Base-by-base conservation (phyloP, 805 yeast genomes). In the Cyberlindnera maclurae region DNA sequence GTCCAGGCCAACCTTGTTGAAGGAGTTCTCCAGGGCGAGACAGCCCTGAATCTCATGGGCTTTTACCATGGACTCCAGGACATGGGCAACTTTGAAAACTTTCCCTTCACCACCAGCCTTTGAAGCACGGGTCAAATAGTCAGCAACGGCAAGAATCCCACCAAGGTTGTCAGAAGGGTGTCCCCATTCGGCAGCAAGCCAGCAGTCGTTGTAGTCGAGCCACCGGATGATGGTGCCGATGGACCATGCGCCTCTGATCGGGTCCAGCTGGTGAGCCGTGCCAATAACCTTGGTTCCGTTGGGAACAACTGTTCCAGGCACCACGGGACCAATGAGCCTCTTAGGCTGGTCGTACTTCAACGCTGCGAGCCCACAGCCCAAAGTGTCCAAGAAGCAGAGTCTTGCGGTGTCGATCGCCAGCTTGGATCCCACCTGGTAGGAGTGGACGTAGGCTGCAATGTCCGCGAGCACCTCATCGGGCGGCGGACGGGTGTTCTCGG, bases 161-260 rank as follows among this genome's bases (percentile, higher is more conserved):
- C 80, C 81, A 36, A 75, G 50, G 54, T 75, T 75, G 51, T 75
- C 82, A 26, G 77, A 70, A 17, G 81, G 82, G 55, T 75, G 82
- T 4, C 82, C 82, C 81, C 82, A 75, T 55, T 76, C 81, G n/a
- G 79, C 79, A 35, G 81, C 82, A 30, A 75, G 57, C 81, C 81
- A 75, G 56, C 81, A 75, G 52, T 75, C 81, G 45, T 75, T 75
- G 60, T 67, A 75, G 47, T 75, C 82, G 40, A 75, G 58, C 81
- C 81, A 75, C 41, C 82, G 65, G 49, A 75, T 72, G 41, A 69
- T 55, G 15, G 79, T 69, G 9, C 80, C 80, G 42, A 73, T 70
- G 31, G 73, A 60, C 59, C 75, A 75, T 15, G 80, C 79, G 31
- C 75, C 81, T 40, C 73, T 67, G 31, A 75, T 62, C 13, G 82